Percentiles rank a stretch among this genome's conserved stretches.
These are phyloP conservation scores for Hanseniaspora guilliermondii DNA, from an alignment of 805 yeast species.

Conservation along the genomic window DNA sequence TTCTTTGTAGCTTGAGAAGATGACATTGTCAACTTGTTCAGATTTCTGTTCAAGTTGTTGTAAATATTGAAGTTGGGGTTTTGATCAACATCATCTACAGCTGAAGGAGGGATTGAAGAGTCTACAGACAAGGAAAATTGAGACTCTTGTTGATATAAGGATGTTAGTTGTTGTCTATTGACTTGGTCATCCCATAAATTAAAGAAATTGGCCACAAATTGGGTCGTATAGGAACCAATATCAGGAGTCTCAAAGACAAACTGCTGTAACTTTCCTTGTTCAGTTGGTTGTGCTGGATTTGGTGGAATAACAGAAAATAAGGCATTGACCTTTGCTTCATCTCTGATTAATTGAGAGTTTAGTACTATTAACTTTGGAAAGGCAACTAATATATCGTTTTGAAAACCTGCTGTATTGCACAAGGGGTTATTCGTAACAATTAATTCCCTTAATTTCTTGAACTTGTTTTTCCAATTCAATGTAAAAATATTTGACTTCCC, in stretches of 20 bases:
- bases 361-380: constrained; percentile 74
- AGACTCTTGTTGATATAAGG: constrained; percentile 68
- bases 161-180: constrained; percentile 55
- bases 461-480: constrained; percentile 64
- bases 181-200: constrained; percentile 59
- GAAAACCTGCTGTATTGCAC: constrained; percentile 35
- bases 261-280: constrained; percentile 30
- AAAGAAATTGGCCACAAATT: constrained; percentile 62
- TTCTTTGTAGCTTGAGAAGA: constrained; percentile 40
- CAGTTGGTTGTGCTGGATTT: constrained; percentile 35
- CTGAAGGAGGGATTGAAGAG: constrained; percentile 47
- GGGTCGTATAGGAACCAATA: constrained; percentile 58
- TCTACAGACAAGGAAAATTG: constrained; percentile 75
- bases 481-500: constrained; percentile 35
- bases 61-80: constrained; percentile 51
- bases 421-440: constrained; percentile 72
- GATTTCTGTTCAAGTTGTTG: constrained; percentile 61
- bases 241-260: constrained; percentile 73
- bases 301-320: constrained; percentile 31
- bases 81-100: constrained; percentile 26
- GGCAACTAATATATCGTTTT: constrained; percentile 47
- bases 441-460: constrained; percentile 60
- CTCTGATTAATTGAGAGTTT: constrained; percentile 68
- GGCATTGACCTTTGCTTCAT: constrained; percentile 45
- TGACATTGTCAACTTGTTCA: constrained; percentile 28